These are phyloP conservation scores for Aspergillus hortae DNA, from an alignment of 2,329 filamentous ascomycete species.

Conservation along the genomic window DNA sequence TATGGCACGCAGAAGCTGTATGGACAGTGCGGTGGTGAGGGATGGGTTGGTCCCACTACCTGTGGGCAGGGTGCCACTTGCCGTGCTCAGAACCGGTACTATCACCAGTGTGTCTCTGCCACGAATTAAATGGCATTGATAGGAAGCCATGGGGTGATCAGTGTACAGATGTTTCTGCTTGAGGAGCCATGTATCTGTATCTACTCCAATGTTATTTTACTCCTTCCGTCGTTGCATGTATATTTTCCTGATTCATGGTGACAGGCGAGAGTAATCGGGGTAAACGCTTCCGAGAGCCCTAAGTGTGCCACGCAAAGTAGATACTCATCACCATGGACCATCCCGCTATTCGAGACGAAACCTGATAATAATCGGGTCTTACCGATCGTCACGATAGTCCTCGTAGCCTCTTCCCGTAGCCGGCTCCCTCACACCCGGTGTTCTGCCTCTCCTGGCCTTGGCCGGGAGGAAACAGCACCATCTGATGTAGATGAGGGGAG, in stretches of 20 bases:
- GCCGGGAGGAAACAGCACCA: not conserved
- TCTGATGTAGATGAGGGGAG: not conserved
- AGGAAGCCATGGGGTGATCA: not conserved
- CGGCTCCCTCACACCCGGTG: not conserved
- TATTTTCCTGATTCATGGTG: no score
- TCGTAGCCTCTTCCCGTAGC: no score
- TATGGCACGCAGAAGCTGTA: conserved; percentile 18
- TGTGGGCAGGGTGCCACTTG: conserved; percentile 42
- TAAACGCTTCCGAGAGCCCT: not conserved
- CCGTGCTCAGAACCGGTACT: conserved; percentile 42
- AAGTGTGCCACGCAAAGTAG: not conserved
- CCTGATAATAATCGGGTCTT: no score
- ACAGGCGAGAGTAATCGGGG: not conserved
- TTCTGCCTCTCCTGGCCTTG: not conserved
- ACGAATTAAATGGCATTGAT: not conserved
- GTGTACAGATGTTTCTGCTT: not conserved
- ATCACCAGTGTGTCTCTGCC: conserved; percentile 41
- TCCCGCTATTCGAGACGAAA: no score
- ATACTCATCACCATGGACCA: not conserved
- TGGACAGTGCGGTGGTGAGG: conserved; percentile 46
- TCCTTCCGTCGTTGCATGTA: no score
- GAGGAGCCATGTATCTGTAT: not conserved
- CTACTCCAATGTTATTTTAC: no score
- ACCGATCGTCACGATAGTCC: no score
- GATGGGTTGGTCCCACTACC: conserved; percentile 37